Percentiles rank a stretch among this genome's conserved stretches.
phyloP scores from a whole-genome alignment of 129 eudicot genomes.

The Kitagawia praeruptora region DNA sequence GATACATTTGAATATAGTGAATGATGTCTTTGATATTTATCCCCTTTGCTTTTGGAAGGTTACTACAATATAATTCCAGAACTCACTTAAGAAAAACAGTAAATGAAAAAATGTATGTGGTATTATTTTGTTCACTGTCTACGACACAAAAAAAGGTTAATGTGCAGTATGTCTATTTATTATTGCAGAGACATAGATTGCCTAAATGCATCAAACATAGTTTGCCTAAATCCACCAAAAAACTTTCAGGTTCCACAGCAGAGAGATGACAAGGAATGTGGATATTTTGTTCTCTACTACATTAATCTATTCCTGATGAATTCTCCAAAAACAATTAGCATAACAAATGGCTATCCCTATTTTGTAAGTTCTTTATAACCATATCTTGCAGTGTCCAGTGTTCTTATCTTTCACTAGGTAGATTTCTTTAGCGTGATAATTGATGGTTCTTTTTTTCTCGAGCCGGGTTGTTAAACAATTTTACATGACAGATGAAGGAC shows the following conservation, averaged over 20 bases:
- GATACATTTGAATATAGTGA: too few species aligned
- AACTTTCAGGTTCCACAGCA: slow-evolving; percentile 73
- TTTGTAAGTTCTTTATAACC: slow-evolving; percentile 38
- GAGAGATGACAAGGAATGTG: slow-evolving; percentile 42
- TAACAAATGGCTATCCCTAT: slow-evolving; percentile 41
- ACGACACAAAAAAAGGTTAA: background rate
- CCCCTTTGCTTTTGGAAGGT: background rate
- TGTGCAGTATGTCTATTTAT: slow-evolving; percentile 5
- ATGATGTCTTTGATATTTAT: too few species aligned
- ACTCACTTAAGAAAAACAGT: background rate
- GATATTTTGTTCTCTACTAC: slow-evolving; percentile 49
- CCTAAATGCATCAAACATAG: background rate
- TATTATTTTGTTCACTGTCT: too few species aligned
- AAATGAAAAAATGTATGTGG: too few species aligned
- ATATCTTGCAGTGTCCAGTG: background rate
- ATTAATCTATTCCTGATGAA: slow-evolving; percentile 40
- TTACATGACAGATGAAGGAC: slow-evolving; percentile 41
- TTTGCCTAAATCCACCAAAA: background rate
- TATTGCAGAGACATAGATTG: background rate
- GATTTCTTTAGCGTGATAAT: background rate
- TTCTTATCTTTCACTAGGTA: background rate
- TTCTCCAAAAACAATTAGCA: slow-evolving; percentile 57
- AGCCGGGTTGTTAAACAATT: background rate
- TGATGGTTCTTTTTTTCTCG: background rate
- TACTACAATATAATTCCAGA: too few species aligned